phyloP scores from a whole-genome alignment of 768 basidiomycete species.

The Tulasnella sp. region DNA sequence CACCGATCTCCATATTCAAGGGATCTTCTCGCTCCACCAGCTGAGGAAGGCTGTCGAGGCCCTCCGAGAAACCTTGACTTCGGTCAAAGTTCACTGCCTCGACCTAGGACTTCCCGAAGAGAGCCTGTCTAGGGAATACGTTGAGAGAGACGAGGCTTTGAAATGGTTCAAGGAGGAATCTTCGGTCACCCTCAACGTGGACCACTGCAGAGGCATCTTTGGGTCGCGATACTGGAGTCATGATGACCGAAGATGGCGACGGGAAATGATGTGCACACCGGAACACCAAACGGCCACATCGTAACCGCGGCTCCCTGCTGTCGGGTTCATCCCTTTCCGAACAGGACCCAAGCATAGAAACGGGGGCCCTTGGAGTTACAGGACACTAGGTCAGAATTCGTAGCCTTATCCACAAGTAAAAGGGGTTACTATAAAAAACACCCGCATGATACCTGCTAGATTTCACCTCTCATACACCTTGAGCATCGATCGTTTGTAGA shows the following conservation, averaged over 20 bases:
- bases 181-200: not conserved
- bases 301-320: not conserved
- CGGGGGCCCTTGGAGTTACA: too few species aligned
- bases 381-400: too few species aligned
- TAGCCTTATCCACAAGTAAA: too few species aligned
- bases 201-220: not conserved
- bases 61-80: not conserved
- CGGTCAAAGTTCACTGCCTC: not conserved
- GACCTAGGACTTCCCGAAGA: slow-evolving; percentile 5
- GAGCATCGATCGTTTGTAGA: too few species aligned
- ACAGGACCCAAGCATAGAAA: not conserved
- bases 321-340: not conserved
- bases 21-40: not conserved
- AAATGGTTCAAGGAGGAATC: not conserved
- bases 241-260: not conserved
- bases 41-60: not conserved
- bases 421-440: too few species aligned
- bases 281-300: not conserved
- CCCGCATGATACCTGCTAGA: too few species aligned
- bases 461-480: too few species aligned
- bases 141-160: slow-evolving; percentile 6
- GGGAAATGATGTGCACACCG: not conserved
- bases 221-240: slow-evolving; percentile 10
- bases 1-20: not conserved
- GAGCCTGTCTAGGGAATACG: not conserved